Percentiles rank a stretch among this genome's conserved stretches.
Evolutionary conservation across 2,329 filamentous ascomycete genomes (phyloP).

Genomic region (Myriosclerotinia curreyana): DNA sequence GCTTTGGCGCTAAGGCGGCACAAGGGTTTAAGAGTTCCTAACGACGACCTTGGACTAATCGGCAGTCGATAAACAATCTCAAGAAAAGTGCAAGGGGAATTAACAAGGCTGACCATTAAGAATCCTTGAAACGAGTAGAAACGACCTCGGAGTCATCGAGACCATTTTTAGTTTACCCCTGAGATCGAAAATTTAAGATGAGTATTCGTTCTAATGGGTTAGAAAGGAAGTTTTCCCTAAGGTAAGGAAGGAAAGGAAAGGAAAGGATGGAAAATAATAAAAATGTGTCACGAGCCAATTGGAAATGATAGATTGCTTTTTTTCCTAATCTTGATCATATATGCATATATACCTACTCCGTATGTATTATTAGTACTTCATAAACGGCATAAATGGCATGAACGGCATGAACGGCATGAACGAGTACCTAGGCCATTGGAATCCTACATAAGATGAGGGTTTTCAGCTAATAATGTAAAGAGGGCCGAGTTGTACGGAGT

Average conservation of each 20-base stretch:
- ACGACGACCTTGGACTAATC: constrained; percentile 3
- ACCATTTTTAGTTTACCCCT: constrained; percentile 22
- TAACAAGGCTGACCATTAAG: constrained; percentile 21
- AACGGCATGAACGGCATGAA: neutral
- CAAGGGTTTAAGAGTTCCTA: constrained; percentile 14
- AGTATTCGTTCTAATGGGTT: constrained; percentile 2
- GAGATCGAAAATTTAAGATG: constrained; percentile 24
- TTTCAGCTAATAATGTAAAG: constrained; percentile 6
- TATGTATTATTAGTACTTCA: too few species aligned
- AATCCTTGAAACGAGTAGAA: constrained; percentile 11
- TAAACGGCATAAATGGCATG: constrained; percentile 1
- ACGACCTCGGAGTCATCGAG: too few species aligned
- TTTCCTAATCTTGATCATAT: neutral
- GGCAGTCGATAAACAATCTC: constrained; percentile 23
- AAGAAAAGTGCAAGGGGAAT: constrained; percentile 3
- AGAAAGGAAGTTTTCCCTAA: constrained; percentile 18
- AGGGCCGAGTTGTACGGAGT: constrained; percentile 11
- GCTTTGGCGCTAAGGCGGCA: constrained; percentile 16
- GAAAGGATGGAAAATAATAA: constrained; percentile 11
- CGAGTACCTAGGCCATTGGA: neutral
- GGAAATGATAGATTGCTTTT: constrained; percentile 1
- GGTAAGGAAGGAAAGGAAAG: constrained; percentile 1
- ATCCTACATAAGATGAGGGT: constrained; percentile 13
- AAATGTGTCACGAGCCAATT: constrained; percentile 15
- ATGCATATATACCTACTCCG: neutral